Conservation (phyloP, 768 basidiomycete genomes). For the Hortiboletus campestris region DNA sequence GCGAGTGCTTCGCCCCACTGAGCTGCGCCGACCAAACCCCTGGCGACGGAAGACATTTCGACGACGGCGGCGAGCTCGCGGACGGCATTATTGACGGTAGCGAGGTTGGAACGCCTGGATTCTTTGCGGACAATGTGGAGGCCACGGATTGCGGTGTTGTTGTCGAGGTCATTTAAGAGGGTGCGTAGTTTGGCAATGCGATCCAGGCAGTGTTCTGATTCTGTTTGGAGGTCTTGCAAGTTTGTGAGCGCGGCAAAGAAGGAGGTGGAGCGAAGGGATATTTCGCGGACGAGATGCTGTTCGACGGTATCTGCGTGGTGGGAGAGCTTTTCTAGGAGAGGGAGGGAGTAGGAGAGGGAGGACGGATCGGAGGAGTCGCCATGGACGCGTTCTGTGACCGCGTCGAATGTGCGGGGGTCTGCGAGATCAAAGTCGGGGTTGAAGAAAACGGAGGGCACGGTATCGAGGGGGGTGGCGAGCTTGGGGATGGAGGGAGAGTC, state of each 20-base stretch:
- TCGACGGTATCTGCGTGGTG: slow-evolving; percentile 93
- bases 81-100: slow-evolving; percentile 58
- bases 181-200: slow-evolving; percentile 71
- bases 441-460: slow-evolving; percentile 84
- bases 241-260: slow-evolving; percentile 97
- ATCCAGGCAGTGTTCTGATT: slow-evolving; percentile 78
- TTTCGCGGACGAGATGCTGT: slow-evolving; percentile 91
- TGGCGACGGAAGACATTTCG: slow-evolving; percentile 74
- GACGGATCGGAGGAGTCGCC: slow-evolving; percentile 51
- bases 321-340: slow-evolving; percentile 85
- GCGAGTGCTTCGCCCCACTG: slow-evolving; percentile 87
- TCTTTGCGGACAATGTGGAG: slow-evolving; percentile 70
- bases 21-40: slow-evolving; percentile 72
- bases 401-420: slow-evolving; percentile 71
- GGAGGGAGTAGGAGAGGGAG: slow-evolving; percentile 63
- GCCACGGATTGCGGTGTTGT: slow-evolving; percentile 74
- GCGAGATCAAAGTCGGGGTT: slow-evolving; percentile 73
- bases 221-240: slow-evolving; percentile 86
- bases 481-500: slow-evolving; percentile 28
- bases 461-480: slow-evolving; percentile 65
- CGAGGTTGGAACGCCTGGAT: slow-evolving; percentile 58
- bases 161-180: slow-evolving; percentile 74
- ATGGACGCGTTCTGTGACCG: slow-evolving; percentile 63
- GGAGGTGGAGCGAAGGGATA: slow-evolving; percentile 83
- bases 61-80: slow-evolving; percentile 66